Percentiles rank a stretch among this genome's conserved stretches.
phyloP scores from a whole-genome alignment of 768 basidiomycete genomes.

The Tulasnella sp. region DNA sequence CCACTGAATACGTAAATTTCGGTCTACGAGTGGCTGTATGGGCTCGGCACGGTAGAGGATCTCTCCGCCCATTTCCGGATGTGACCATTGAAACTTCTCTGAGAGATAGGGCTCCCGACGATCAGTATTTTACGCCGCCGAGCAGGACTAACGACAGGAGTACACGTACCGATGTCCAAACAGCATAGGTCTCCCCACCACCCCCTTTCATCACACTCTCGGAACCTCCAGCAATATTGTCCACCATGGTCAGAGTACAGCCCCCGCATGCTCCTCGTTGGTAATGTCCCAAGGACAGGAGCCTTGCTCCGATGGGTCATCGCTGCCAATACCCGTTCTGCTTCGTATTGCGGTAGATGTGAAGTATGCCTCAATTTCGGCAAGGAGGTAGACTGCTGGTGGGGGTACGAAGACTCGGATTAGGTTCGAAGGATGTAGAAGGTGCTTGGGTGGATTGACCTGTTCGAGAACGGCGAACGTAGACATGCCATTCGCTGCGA shows the following conservation, averaged over 20 bases:
- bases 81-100: slow-evolving; percentile 57
- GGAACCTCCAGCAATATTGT: slow-evolving; percentile 81
- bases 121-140: slow-evolving; percentile 39
- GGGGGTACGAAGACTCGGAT: neutral
- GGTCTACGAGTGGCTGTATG: slow-evolving; percentile 83
- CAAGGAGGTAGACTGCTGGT: neutral
- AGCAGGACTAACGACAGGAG: slow-evolving; percentile 70
- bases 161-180: slow-evolving; percentile 73
- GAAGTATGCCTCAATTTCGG: slow-evolving; percentile 35
- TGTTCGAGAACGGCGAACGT: no score
- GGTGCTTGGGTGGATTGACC: no score
- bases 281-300: slow-evolving; percentile 72
- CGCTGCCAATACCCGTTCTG: slow-evolving; percentile 65
- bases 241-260: slow-evolving; percentile 87
- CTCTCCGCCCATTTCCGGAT: slow-evolving; percentile 76
- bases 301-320: slow-evolving; percentile 86
- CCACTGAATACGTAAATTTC: slow-evolving; percentile 46
- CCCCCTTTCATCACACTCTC: slow-evolving; percentile 83
- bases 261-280: slow-evolving; percentile 71
- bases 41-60: slow-evolving; percentile 78
- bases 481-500: no score
- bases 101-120: no score
- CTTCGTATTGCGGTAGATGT: slow-evolving; percentile 37
- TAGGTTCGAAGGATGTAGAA: neutral
- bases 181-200: slow-evolving; percentile 77